Base-by-base conservation (phyloP, 208 protist species). In the Endotrypanum monterogeii region DNA sequence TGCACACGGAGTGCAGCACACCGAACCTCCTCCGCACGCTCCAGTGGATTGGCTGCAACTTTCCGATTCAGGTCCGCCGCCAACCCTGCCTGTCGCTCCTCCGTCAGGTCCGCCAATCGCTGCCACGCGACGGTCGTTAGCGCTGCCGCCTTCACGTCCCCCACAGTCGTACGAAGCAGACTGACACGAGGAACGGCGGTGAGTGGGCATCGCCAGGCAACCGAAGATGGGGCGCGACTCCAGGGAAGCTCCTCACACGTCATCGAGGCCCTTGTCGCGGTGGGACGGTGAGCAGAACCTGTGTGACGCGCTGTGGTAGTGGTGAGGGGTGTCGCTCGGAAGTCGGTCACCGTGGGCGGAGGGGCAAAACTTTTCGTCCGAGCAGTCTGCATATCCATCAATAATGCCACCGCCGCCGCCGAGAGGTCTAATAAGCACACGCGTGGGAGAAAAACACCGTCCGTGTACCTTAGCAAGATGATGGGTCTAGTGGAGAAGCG, bases 401-500 rank as follows among this genome's bases (percentile, higher is more conserved):
- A 25, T 23, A 71, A 54, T 25, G 32, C 32, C 44, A 5, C 37
- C 16, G 68, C 71, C 16, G 71, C 48, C 1, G 71, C 57, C 25
- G 54, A 60, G 48, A 68, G 46, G 7, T 65, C 54, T 11, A 62
- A 32, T 9, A 76, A 62, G 41, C 56, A 74, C 61, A 66, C 35
- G 1, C 54, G 20, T 3, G 84, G 88, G 20, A 83, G 76, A 69
- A 92, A 92, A 41, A 92, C 50, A 54, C 88, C 88, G 62, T 89
- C 88, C 20, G 11, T 37, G 73, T 81, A 92, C 30, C 73, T 74
- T 11, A 92, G 54, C 32, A 84, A 66, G 23, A 92, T 44, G 28
- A 81, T 39, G 6, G 76, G 76, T 2, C 62, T 56, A 20, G 75
- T 71, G 30, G 58, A 44, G 37, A 25, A 46, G 2, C 48, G 71